Conservation (phyloP, 805 yeast species). For the Ogataea henricii region DNA sequence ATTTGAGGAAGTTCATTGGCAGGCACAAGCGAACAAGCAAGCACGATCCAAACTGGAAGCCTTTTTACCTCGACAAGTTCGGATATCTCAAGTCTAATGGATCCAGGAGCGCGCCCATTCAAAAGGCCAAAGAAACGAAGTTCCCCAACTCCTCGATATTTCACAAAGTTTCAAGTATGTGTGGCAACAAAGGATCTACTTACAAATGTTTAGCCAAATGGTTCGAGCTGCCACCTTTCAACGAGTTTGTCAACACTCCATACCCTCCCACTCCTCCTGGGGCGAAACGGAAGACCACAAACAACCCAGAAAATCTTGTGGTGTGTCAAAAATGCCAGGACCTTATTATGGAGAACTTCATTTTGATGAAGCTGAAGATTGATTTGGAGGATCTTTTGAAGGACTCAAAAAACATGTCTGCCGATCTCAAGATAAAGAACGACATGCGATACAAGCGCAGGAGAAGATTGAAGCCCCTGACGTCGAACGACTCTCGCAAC, state of each 20-base stretch:
- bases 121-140: constrained; percentile 23
- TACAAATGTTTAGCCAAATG: constrained; percentile 35
- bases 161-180: constrained; percentile 28
- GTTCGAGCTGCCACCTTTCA: constrained; percentile 40
- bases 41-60: constrained; percentile 27
- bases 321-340: constrained; percentile 34
- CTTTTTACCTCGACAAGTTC: constrained; percentile 31
- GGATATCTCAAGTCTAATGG: constrained; percentile 30
- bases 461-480: constrained; percentile 25
- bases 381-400: constrained; percentile 32
- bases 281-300: constrained; percentile 24
- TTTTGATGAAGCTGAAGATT: constrained; percentile 32
- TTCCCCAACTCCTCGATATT: constrained; percentile 35
- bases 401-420: constrained; percentile 13
- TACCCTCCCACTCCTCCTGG: constrained; percentile 39
- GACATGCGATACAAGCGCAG: constrained; percentile 36
- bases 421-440: constrained; percentile 25
- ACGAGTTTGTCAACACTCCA: constrained; percentile 34
- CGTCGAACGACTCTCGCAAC: constrained; percentile 9
- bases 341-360: constrained; percentile 30
- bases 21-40: constrained; percentile 19
- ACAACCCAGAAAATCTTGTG: constrained; percentile 36
- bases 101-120: constrained; percentile 3
- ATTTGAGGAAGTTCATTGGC: constrained; percentile 29
- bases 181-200: constrained; percentile 29